phyloP scores from a whole-genome alignment of 2,329 filamentous ascomycete species.

The Pseudogymnoascus sp. region DNA sequence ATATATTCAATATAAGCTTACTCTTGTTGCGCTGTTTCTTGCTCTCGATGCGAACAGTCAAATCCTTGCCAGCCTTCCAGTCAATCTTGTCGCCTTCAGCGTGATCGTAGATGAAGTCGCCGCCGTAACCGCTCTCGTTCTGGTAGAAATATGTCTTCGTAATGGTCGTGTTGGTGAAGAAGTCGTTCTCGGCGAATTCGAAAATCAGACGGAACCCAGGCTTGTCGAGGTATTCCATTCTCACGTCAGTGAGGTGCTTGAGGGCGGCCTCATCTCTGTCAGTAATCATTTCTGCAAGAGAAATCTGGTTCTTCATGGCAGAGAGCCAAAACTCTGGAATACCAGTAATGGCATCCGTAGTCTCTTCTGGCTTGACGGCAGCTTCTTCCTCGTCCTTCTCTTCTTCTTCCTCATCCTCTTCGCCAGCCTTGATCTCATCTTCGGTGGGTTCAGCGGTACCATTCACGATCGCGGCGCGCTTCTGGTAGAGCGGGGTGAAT shows the following conservation, averaged over 20 bases:
- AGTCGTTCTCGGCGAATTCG: constrained; percentile 91
- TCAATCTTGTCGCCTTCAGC: constrained; percentile 97
- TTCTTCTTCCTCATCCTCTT: constrained; percentile 68
- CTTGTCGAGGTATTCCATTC: constrained; percentile 98
- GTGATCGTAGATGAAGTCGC: constrained; percentile 99
- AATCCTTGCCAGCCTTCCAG: constrained; percentile 87
- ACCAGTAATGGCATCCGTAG: constrained; percentile 55
- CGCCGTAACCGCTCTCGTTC: constrained; percentile 95
- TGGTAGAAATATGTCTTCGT: constrained; percentile 99
- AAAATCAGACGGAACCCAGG: constrained; percentile 98
- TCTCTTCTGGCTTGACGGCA: constrained; percentile 44
- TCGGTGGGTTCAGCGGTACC: constrained; percentile 79
- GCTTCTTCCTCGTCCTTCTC: constrained; percentile 46
- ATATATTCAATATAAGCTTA: constrained; percentile 41
- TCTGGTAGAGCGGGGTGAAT: constrained; percentile 94
- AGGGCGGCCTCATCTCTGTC: constrained; percentile 93
- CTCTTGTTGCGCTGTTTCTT: constrained; percentile 99
- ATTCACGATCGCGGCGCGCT: constrained; percentile 89
- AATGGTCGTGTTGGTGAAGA: constrained; percentile 94
- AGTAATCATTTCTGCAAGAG: constrained; percentile 96
- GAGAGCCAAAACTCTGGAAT: constrained; percentile 99
- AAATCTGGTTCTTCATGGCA: constrained; percentile 99
- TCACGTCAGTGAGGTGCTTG: constrained; percentile 83
- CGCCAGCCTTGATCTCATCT: constrained; percentile 77
- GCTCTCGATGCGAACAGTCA: constrained; percentile 91